Evolutionary conservation across 345 rosid species (phyloP).

Genomic region (Chamaenerion angustifolium): DNA sequence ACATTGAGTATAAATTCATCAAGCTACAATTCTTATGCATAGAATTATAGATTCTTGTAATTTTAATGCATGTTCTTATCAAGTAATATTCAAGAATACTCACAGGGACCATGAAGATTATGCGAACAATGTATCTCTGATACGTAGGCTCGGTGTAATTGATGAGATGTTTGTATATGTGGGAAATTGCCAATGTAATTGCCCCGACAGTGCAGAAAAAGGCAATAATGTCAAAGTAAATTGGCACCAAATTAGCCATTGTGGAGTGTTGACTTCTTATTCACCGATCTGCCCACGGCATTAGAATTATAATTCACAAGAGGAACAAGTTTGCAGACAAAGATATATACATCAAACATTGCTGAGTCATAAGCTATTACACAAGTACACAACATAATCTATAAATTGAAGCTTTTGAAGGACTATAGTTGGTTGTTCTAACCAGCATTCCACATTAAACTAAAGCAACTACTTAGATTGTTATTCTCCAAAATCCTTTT

Average conservation of each 20-base stretch:
- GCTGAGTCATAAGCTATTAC: too few relatives aligned
- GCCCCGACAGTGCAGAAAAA: constrained; percentile 63
- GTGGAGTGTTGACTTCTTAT: constrained; percentile 17
- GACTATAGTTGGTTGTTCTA: too few relatives aligned
- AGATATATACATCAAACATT: too few relatives aligned
- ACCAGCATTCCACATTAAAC: too few relatives aligned
- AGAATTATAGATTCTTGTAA: neutral
- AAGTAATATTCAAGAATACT: constrained; percentile 9
- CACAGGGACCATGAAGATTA: constrained; percentile 93
- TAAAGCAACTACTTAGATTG: too few relatives aligned
- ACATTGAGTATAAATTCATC: too few relatives aligned
- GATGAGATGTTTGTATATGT: constrained; percentile 70
- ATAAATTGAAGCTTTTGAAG: too few relatives aligned
- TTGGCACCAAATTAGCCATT: constrained; percentile 50
- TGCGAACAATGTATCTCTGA: constrained; percentile 89
- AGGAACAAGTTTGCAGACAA: too few relatives aligned
- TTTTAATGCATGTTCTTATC: neutral
- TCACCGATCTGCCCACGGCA: neutral
- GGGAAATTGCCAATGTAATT: constrained; percentile 53
- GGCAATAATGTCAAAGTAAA: constrained; percentile 43
- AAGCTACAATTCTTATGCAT: too few relatives aligned
- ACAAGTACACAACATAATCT: too few relatives aligned
- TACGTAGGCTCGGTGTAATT: constrained; percentile 92
- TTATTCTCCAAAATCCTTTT: too few relatives aligned
- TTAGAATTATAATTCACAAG: too few relatives aligned